Base-by-base conservation (phyloP, 169 alveolate genomes). In the Plasmodium inui region DNA sequence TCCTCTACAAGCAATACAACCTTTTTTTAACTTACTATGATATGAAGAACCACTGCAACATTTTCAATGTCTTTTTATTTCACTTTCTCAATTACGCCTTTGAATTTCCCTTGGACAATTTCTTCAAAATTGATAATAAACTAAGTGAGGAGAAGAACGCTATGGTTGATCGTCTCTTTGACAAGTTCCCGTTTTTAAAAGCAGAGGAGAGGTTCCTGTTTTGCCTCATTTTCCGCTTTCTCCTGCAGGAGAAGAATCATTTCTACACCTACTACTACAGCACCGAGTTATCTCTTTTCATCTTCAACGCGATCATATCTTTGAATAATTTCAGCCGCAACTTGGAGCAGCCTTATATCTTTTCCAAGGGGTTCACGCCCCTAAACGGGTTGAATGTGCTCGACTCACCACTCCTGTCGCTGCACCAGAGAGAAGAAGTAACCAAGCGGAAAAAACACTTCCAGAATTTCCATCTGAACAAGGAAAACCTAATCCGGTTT, bases 51-150 rank as follows among this genome's bases (percentile, higher is more conserved):
- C 91, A 91, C 57, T 91, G 95, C 57, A 14, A 81, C 30, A n/a
- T 91, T 32, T 91, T 91, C 55, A 91, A 80, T 17, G 57, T 26
- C 22, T 91, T 74, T 22, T 50, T 91, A 1, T 80, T 70, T 17
- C 95, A 91, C 37, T 91, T 91, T 70, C 50, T 91, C 46, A 91
- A 91, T 91, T 91, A 91, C 78, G 50, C 76, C 34, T 91, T 82
- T 91, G 72, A 91, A 46, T 91, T 91, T n/a, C 95, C 95, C 1
- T 5, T 91, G 67, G 95, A 91, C 72, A 91, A 91, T 30, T 91
- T 91, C 57, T 91, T 91, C 39, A 71, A 91, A 41, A 30, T 89
- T 57, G 83, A 89, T 57, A 89, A 89, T 67, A 32, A 37, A 61
- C 34, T 89, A 67, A 26, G 83, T 12, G 37, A 26, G 8, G 39